Evolutionary conservation across 2,329 filamentous ascomycete species (phyloP).

Genomic region (Balansia obtecta): DNA sequence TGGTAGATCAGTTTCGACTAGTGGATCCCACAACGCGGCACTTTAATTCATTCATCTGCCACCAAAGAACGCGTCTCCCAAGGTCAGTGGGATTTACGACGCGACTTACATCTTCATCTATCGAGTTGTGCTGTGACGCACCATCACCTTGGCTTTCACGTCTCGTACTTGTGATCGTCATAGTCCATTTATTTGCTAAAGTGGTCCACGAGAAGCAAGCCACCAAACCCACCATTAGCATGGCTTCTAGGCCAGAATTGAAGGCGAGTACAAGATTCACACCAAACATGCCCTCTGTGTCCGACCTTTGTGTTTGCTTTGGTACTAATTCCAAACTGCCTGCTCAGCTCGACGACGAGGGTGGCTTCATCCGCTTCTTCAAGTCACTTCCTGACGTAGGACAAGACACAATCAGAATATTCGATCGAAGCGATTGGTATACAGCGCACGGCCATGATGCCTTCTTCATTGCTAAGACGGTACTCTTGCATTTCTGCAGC

Average conservation of each 20-base stretch:
- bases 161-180: not conserved
- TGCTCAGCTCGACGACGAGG: slow-evolving; percentile 79
- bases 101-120: slow-evolving; percentile 3
- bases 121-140: not conserved
- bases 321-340: slow-evolving; percentile 1
- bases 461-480: slow-evolving; percentile 67
- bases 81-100: slow-evolving; percentile 1
- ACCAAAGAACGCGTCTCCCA: slow-evolving; percentile 12
- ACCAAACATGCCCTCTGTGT: not conserved
- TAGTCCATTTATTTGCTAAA: not conserved
- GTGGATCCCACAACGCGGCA: slow-evolving; percentile 6
- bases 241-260: slow-evolving; percentile 61
- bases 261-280: slow-evolving; percentile 35
- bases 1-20: too few relatives aligned
- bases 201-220: not conserved
- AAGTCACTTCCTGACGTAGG: slow-evolving; percentile 64
- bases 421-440: slow-evolving; percentile 91
- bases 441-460: slow-evolving; percentile 85
- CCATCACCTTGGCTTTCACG: not conserved
- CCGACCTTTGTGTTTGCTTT: not conserved
- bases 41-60: slow-evolving; percentile 11
- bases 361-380: slow-evolving; percentile 93
- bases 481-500: slow-evolving; percentile 22
- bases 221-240: slow-evolving; percentile 37
- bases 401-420: slow-evolving; percentile 73